phyloP scores from a whole-genome alignment of 257 asterid genomes.

The Parsonsia alboflavescens region DNA sequence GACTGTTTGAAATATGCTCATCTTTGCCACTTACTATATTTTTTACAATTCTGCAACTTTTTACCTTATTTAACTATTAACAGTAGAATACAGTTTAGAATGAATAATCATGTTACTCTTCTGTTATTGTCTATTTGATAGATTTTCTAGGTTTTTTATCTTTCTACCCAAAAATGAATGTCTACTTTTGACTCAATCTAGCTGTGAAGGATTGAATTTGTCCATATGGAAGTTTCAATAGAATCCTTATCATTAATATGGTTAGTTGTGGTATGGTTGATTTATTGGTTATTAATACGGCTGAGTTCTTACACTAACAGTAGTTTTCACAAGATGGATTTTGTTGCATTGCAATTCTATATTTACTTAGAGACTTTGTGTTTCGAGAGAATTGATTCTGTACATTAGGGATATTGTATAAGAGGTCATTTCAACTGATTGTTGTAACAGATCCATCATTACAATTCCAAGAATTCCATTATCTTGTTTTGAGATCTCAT shows the following conservation, averaged over 20 bases:
- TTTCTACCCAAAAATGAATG: too few species aligned
- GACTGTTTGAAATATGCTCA: conserved; percentile 2
- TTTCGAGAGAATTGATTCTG: background rate
- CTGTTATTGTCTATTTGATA: background rate
- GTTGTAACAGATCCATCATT: conserved; percentile 48
- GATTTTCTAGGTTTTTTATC: background rate
- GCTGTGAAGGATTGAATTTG: too few species aligned
- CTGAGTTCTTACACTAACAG: background rate
- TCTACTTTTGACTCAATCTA: too few species aligned
- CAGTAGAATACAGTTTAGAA: background rate
- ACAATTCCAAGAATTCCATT: conserved; percentile 53
- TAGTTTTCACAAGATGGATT: background rate
- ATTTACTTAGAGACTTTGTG: background rate
- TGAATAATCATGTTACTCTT: background rate
- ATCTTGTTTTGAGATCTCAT: conserved; percentile 79
- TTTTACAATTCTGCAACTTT: background rate
- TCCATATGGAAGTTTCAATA: too few species aligned
- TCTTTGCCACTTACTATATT: background rate
- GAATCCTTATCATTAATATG: background rate
- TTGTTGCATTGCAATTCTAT: background rate
- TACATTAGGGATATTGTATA: background rate
- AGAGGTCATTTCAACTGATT: background rate
- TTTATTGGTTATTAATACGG: background rate
- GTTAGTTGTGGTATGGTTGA: too few species aligned
- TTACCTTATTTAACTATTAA: background rate